Base-by-base conservation (phyloP, 2,329 filamentous ascomycete genomes). In the Colletotrichum sp. region DNA sequence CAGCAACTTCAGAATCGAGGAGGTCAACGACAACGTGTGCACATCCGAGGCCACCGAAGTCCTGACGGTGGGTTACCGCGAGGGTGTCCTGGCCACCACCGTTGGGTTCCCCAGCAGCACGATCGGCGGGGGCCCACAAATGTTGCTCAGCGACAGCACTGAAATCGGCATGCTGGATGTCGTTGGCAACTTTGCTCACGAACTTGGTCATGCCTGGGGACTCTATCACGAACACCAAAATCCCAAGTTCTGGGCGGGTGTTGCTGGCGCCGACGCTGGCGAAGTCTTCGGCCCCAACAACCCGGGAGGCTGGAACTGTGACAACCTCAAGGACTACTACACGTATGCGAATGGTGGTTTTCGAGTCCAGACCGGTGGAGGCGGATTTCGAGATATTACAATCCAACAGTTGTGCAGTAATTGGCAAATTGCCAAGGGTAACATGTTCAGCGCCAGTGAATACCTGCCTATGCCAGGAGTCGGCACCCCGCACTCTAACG, bases 221-320 rank as follows among this genome's bases (percentile, higher is more conserved):
- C 77, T 82, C 7, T 66, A 63, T 62, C 81, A 82, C 71, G 81
- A 81, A 70, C 81, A 82, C 72, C 81, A 82, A 71, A 81, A 80
- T 72, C 78, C 77, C 15, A 30, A 68, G 36, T 82, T 75, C 64
- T 82, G 81, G 81, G 13, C 21, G n/a, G 21, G 21, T 28, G 34
- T 28, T 59, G 21, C 26, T 28, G 26, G 55, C 55, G 21, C 55
- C 26, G 21, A 59, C 24, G 15, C 3, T 59, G 55, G 26, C 55
- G 26, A 59, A 28, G 55, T 59, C 21, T 59, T 59, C 24, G 55
- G 55, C 55, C 44, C 44, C 8, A 21, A 52, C n/a, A 52, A 52
- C n/a, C 44, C 44, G 10, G 55, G 26, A 26, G 21, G 26, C 16
- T 59, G 55, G 55, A 32, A 74, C 57, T 79, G 78, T 76, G 39